Base-by-base conservation (phyloP, 1,139 yeast genomes). In the Casaregolazyma suthepensis region DNA sequence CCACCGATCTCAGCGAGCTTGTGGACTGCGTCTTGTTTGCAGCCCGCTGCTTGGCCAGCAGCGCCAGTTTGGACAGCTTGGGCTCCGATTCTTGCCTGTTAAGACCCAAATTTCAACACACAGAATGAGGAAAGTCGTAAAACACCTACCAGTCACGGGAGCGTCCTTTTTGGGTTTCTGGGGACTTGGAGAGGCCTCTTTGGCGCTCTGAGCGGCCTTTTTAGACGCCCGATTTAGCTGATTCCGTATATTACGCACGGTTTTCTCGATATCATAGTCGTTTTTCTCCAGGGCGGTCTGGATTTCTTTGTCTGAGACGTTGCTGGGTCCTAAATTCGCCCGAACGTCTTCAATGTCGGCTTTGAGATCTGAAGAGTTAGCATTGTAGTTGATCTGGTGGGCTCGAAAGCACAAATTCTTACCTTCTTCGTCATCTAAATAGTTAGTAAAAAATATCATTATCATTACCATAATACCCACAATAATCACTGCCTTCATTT, bases 201-300 rank as follows among this genome's bases (percentile, higher is more conserved):
- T 15, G 4, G 40, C 40, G 13, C 18, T 35, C 13, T 35, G 40
- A 35, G 40, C 40, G 2, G 40, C 40, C 13, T 35, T 35, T 15
- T 35, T 35, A 13, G 40, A n/a, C 18, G 56, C 57, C 54, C 57
- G 58, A 46, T 59, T 61, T 40, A 59, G 55, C 62, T 70, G 72
- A 49, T 75, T 68, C 60, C 77, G 78, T 53, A 86, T 65, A 57
- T 82, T 85, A 42, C 69, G 73, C 12, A 82, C 63, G 0, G 88
- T 68, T n/a, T 76, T 75, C 2, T 76, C 80, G 6, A 82, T 61
- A 50, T 81, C 83, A 63, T 80, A 80, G 65, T 83, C 82, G 62
- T 81, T 80, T 61, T 73, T 75, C 75, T 83, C 83, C 13, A 87
- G 72, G 0, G 83, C 73, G 58, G 83, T 86, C 60, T 82, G 79